Evolutionary conservation across 768 basidiomycete species (phyloP), one percentile per base, ranked within the genome.

Genomic region (Boletus eberwhitei): DNA sequence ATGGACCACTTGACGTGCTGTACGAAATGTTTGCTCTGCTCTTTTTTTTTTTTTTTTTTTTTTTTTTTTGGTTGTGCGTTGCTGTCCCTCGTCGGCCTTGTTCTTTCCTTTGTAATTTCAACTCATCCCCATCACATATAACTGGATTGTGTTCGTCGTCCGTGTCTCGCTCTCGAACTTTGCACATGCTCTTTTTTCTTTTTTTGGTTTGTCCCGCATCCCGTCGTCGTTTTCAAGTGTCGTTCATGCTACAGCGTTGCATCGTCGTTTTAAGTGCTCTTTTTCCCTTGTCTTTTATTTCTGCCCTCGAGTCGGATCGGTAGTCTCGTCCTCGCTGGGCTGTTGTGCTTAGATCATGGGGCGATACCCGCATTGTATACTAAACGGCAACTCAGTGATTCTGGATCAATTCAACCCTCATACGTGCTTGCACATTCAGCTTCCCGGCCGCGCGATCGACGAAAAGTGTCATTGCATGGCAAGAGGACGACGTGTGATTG

Each of bases 311-410:
- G 31, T 19, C n/a, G 37, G 32, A 46, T 31, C 19, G 24, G 34
- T 19, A 35, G 26, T 12, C n/a, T 40, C 21, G 22, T 26, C 40
- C 17, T 29, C 31, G 14, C 19, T n/a, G 44, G 52, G 29, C 14
- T 32, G 0, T 24, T 38, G 8, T 47, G 14, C 34, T 36, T 39
- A 24, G 13, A 29, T 26, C 49, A 50, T 46, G 14, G 22, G 51
- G 45, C 37, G 41, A 53, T 59, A 45, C 40, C 42, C 19, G 12
- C 55, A 57, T 26, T 60, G 59, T 60, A 60, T 45, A 51, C 46
- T 36, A 52, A 55, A 37, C 21, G 12, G 40, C 42, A 55, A 57
- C 44, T 17, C 35, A 24, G 8, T 22, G 32, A 11, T 21, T 8
- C 29, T 29, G 39, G 50, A 54, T 54, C 35, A 16, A 14, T 16